phyloP scores from a whole-genome alignment of 257 asterid genomes.

The Solanum lignicaule region DNA sequence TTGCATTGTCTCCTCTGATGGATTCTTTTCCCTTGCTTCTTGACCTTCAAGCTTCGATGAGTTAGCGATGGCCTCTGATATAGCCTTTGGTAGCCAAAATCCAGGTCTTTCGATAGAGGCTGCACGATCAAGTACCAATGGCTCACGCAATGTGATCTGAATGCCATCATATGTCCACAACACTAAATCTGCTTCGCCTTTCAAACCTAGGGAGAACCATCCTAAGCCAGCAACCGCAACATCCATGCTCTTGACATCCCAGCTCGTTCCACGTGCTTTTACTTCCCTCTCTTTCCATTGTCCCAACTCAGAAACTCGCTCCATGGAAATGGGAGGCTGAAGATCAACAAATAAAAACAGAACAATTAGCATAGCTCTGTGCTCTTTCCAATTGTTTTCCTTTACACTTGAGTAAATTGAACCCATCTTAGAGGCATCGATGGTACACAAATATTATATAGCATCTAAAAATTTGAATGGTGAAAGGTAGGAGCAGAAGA shows the following conservation, averaged over 20 bases:
- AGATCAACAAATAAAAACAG: background rate
- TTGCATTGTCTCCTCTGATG: conserved; percentile 1
- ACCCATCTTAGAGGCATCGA: background rate
- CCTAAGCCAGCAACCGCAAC: conserved; percentile 82
- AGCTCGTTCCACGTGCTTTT: conserved; percentile 64
- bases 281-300: conserved; percentile 54
- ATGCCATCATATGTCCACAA: conserved; percentile 72
- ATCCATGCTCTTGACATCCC: conserved; percentile 81
- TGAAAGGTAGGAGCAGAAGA: background rate
- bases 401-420: background rate
- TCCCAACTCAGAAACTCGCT: conserved; percentile 57
- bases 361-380: background rate
- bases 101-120: conserved; percentile 75
- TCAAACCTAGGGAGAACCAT: conserved; percentile 82
- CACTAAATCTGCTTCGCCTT: conserved; percentile 70
- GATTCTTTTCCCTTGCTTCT: conserved; percentile 29
- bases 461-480: background rate
- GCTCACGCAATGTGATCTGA: conserved; percentile 55
- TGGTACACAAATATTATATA: background rate
- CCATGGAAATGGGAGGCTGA: conserved; percentile 71
- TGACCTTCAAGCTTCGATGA: conserved; percentile 57
- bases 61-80: conserved; percentile 72
- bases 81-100: conserved; percentile 82
- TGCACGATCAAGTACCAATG: conserved; percentile 86
- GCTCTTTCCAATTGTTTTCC: background rate